These are phyloP conservation scores for Scleromitrula shiraiana DNA, from an alignment of 2,329 filamentous ascomycete species.

Conservation along the genomic window DNA sequence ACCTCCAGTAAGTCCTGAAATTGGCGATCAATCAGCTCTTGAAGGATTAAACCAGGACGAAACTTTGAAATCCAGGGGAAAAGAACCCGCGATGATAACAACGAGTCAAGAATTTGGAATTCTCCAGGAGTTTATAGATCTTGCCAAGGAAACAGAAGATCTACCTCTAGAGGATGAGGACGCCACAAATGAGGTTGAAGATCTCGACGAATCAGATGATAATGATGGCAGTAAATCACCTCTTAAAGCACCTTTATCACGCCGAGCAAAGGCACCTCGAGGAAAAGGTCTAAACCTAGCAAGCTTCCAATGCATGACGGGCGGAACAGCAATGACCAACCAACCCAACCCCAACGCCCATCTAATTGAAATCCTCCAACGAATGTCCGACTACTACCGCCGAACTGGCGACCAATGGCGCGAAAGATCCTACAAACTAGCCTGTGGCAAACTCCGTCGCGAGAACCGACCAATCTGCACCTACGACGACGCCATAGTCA, in stretches of 20 bases:
- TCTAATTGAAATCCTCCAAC: constrained; percentile 68
- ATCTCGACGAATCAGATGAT: constrained; percentile 21
- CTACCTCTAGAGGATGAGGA: constrained; percentile 48
- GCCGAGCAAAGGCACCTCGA: neutral
- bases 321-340: constrained; percentile 37
- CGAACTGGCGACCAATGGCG: constrained; percentile 73
- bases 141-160: constrained; percentile 55
- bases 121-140: constrained; percentile 33
- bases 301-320: constrained; percentile 47
- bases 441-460: constrained; percentile 62
- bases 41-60: too few species aligned
- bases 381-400: constrained; percentile 73
- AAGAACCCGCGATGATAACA: neutral
- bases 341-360: constrained; percentile 60
- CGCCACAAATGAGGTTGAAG: constrained; percentile 39
- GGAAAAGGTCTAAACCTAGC: constrained; percentile 32
- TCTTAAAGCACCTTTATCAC: constrained; percentile 4
- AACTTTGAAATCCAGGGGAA: too few species aligned
- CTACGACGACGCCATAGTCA: constrained; percentile 56
- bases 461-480: constrained; percentile 58
- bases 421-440: constrained; percentile 66
- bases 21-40: neutral
- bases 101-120: neutral
- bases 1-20: neutral
- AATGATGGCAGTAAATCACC: constrained; percentile 26